phyloP scores from a whole-genome alignment of 2,329 filamentous ascomycete species.

The Penicillium rolfsii region DNA sequence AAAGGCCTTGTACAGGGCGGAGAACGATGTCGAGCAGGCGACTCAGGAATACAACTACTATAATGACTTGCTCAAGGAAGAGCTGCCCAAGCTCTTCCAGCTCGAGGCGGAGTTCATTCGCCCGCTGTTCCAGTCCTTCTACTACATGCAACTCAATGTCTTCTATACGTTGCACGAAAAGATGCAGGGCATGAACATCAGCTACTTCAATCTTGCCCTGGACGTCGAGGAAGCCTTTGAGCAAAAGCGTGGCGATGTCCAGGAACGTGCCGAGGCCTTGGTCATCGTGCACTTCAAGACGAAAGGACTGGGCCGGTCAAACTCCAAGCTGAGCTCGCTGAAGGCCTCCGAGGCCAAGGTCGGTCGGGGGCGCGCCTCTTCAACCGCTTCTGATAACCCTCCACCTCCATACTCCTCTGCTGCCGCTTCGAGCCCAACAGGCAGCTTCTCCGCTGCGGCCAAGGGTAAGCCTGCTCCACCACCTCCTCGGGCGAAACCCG shows the following conservation, averaged over 20 bases:
- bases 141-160: conserved; percentile 99
- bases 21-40: conserved; percentile 85
- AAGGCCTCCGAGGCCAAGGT: conserved; percentile 45
- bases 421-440: conserved; percentile 45
- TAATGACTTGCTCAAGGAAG: conserved; percentile 95
- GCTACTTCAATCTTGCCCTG: conserved; percentile 90
- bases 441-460: conserved; percentile 55
- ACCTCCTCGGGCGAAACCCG: conserved; percentile 83
- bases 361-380: conserved; percentile 39
- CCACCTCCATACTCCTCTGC: conserved; percentile 70
- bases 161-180: conserved; percentile 98
- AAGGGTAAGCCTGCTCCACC: conserved; percentile 70
- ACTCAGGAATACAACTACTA: conserved; percentile 98
- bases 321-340: conserved; percentile 35
- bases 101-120: conserved; percentile 94
- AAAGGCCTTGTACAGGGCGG: conserved; percentile 94
- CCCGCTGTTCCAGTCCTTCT: conserved; percentile 97
- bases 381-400: conserved; percentile 59
- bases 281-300: conserved; percentile 90
- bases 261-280: conserved; percentile 83
- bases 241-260: conserved; percentile 83
- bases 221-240: conserved; percentile 92
- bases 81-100: conserved; percentile 86
- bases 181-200: conserved; percentile 97
- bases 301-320: conserved; percentile 62